Percentiles rank a stretch among this genome's conserved stretches.
phyloP scores from a whole-genome alignment of 768 basidiomycete species.

The Lactifluus echinatus region DNA sequence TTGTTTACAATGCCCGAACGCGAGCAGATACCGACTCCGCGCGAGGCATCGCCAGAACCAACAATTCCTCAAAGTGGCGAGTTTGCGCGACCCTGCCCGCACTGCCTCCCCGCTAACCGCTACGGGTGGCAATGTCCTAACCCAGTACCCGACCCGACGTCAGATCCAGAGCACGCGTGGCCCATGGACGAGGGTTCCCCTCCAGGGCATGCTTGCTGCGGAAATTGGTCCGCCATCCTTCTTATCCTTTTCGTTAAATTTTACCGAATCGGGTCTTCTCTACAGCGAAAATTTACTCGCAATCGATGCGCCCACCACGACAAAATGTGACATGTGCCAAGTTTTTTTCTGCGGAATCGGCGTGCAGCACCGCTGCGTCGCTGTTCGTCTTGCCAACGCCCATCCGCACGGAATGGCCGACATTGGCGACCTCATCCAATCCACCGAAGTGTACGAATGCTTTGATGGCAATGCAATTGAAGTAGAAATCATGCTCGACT shows the following conservation, averaged over 20 bases:
- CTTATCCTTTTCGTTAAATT: neutral
- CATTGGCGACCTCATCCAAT: conserved; percentile 69
- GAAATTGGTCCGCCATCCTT: conserved; percentile 55
- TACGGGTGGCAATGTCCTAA: conserved; percentile 78
- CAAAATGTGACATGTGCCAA: conserved; percentile 77
- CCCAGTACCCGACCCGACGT: conserved; percentile 64
- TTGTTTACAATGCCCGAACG: neutral
- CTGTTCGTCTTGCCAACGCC: conserved; percentile 46
- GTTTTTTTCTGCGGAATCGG: conserved; percentile 78
- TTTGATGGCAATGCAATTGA: conserved; percentile 73
- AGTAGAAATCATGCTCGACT: conserved; percentile 79
- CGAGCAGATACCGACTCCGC: conserved; percentile 61
- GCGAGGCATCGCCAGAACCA: conserved; percentile 71
- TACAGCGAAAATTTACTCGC: conserved; percentile 68
- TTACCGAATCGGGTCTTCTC: neutral
- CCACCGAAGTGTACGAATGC: conserved; percentile 66
- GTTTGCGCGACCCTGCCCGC: conserved; percentile 71
- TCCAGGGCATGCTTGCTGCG: conserved; percentile 73
- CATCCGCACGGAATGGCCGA: conserved; percentile 63
- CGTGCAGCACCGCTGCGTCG: conserved; percentile 64
- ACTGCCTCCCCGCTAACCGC: conserved; percentile 59
- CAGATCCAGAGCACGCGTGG: conserved; percentile 68
- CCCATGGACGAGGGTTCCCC: conserved; percentile 68
- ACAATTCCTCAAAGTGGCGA: conserved; percentile 55
- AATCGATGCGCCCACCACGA: conserved; percentile 62